Evolutionary conservation across 2,329 filamentous ascomycete genomes (phyloP).

Genomic region (Penicillium sp.): DNA sequence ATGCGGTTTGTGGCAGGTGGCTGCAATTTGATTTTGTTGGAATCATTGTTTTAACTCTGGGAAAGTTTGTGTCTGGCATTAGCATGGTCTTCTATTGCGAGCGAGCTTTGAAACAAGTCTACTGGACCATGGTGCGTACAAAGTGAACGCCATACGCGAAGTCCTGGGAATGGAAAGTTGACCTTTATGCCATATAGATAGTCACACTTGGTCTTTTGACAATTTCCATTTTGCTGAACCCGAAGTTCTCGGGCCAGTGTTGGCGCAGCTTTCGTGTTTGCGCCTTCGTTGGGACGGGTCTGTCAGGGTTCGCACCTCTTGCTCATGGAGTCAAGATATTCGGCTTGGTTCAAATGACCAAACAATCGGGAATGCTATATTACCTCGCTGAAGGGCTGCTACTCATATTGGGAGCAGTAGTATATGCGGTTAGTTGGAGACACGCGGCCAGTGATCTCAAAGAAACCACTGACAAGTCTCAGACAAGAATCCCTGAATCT

Average conservation of each 20-base stretch:
- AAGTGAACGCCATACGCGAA: background rate
- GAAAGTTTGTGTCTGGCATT: conserved; percentile 37
- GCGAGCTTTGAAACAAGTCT: conserved; percentile 25
- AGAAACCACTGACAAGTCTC: background rate
- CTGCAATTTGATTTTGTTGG: conserved; percentile 35
- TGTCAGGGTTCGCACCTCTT: conserved; percentile 38
- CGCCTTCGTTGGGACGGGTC: conserved; percentile 32
- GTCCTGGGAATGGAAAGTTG: background rate
- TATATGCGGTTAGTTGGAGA: conserved; percentile 33
- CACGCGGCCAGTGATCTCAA: conserved; percentile 16
- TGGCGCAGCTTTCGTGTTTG: conserved; percentile 31
- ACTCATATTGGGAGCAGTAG: conserved; percentile 10
- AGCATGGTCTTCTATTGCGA: conserved; percentile 40
- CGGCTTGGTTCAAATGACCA: conserved; percentile 23
- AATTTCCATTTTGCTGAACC: conserved; percentile 36
- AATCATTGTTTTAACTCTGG: conserved; percentile 36
- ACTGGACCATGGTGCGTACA: conserved; percentile 39
- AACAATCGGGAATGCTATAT: conserved; percentile 29
- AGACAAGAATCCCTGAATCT: conserved; percentile 26
- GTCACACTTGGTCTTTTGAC: conserved; percentile 30
- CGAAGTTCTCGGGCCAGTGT: conserved; percentile 30
- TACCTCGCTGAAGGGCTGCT: conserved; percentile 32
- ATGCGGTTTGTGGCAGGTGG: conserved; percentile 24
- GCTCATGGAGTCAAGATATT: conserved; percentile 28
- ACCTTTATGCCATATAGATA: conserved; percentile 22